These are phyloP conservation scores for Bonia amplexicaulis DNA, from an alignment of 176 grass and related monocot genomes.

Conservation along the genomic window DNA sequence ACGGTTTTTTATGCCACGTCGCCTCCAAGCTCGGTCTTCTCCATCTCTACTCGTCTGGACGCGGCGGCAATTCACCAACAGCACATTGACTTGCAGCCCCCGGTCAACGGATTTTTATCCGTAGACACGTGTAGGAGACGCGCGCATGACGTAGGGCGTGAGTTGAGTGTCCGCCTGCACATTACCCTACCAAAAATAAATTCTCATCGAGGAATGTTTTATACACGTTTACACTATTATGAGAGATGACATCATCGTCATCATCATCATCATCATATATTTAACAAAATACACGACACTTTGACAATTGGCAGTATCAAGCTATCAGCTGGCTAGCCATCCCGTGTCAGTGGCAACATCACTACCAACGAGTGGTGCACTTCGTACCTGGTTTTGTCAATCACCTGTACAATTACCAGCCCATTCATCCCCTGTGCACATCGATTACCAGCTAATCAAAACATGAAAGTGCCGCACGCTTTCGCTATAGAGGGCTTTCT, in stretches of 20 bases:
- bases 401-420: constrained; percentile 24
- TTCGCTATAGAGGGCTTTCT: not conserved
- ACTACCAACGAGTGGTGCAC: not conserved
- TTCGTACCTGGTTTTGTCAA: not conserved
- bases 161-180: no score
- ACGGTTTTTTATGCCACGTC: no score
- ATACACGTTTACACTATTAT: not conserved
- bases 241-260: not conserved
- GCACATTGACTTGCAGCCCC: no score
- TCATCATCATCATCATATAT: not conserved
- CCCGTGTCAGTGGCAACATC: not conserved
- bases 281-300: not conserved
- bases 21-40: no score
- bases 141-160: no score
- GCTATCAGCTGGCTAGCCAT: not conserved
- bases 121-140: no score
- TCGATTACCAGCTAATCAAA: not conserved
- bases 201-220: no score
- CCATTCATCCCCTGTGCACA: not conserved
- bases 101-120: no score
- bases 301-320: not conserved
- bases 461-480: not conserved
- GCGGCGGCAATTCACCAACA: no score
- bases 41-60: no score
- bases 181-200: no score